Base-by-base conservation (phyloP, 208 protist genomes). In the Spongospora subterranea region DNA sequence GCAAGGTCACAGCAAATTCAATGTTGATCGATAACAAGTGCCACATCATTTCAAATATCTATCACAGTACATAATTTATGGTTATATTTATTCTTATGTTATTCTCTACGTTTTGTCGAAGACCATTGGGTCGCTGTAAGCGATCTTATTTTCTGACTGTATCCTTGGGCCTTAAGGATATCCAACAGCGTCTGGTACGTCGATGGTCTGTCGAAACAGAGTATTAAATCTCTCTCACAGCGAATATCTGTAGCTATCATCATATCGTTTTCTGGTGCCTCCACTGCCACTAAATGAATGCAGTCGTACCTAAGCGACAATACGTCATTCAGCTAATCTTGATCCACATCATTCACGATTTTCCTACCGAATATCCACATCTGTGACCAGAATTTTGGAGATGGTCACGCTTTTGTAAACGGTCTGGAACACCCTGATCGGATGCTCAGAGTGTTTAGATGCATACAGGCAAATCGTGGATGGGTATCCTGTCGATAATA, bases 91-190 rank as follows among this genome's bases (percentile, higher is more conserved):
- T 6, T 60, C 50, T 60, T 29, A 29, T 24, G 24, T 60, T 6
- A 60, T 60, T 60, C 24, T 6, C 13, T 29, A 24, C 6, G 13
- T 24, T 24, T 60, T 6, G 50, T 24, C 6, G 50, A 29, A 60
- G 50, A 60, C 71, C 71, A 82, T n/a, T 6, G 35, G 6, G 71
- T 82, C 11, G 71, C 71, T 13, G n/a, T 39, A 6, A 82, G n/a
- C 13, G 71, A 6, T 35, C 71, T 6, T 20, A 82, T 82, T 13
- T 43, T 35, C 71, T 82, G 71, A 20, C 17, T 82, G 71, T 82
- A 82, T 82, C 71, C 71, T n/a, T 82, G 71, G 17, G 35, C 71
- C 40, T 82, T 82, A 6, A 82, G n/a, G n/a, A 82, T 43, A 6
- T 35, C 71, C 35, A 82, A 35, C 71, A 82, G 71, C 71, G 71